Evolutionary conservation across 23 red algal genomes (phyloP), one percentile per base, ranked within the genome.

Genomic region (Agarophyton chilense): DNA sequence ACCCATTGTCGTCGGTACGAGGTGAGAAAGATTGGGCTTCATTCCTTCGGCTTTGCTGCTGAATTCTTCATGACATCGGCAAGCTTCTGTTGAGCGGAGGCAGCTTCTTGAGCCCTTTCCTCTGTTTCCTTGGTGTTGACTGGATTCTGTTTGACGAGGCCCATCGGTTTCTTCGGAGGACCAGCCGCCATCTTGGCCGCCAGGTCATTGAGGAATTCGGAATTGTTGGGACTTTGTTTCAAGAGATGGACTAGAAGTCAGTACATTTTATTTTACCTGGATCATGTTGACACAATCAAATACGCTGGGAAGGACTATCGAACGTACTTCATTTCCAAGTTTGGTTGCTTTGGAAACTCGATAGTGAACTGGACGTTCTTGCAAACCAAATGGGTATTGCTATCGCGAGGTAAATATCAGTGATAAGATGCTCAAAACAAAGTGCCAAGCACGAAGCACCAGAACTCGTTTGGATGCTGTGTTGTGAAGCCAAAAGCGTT

Each of bases 111-210:
- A 41, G 68, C 78, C 36, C 46, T 50, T 32, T 73, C 53, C 39
- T 55, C 56, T 19, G 75, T n/a, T 82, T 82, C 65, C 38, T 50
- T 58, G 29, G 47, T 61, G 24, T 39, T 74, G 36, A 87, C 34
- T 21, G 62, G 32, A n/a, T 19, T 49, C 66, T 93, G 83, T 36
- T 93, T 93, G 7, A 93, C 80, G 3, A 93, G 53, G 22, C 90
- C 90, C 22, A 93, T 79, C 19, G 90, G 90, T 55, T 84, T 85
- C 68, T 93, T 93, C 2, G 90, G 90, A 22, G 90, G 90, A 18
- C 90, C 90, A 26, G 90, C 81, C 4, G 77, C 90, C 63, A 93
- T 78, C 32, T 93, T 93, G 18, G 90, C 75, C 14, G 90, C 80
- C 21, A 93, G 79, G 35, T 93, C 90, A 35, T 79, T 67, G 8